Evolutionary conservation across 345 rosid species (phyloP), one percentile per base, ranked within the genome.

Genomic region (Pistacia vera): DNA sequence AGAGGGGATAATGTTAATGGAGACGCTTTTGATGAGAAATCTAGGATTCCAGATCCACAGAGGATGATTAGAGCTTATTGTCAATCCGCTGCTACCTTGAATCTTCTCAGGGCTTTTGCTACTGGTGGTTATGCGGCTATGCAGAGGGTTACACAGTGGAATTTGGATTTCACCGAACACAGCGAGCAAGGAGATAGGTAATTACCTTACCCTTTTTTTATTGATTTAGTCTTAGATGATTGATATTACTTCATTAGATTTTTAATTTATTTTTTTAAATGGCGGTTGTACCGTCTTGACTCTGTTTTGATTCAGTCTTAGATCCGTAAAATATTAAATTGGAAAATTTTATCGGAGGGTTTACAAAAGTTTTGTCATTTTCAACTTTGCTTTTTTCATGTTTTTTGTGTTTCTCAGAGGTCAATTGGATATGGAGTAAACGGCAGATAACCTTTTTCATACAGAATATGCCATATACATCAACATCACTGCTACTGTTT

Each of bases 111-210:
- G 81, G 94, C 94, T 76, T 90, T 90, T 55, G 92, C 94, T n/a
- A 90, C 92, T 41, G 94, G 94, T 70, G 94, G 94, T 55, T 90
- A 90, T 68, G 94, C 94, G 63, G 91, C 94, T 70, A 90, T 90
- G 94, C 94, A 90, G 86, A 88, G 94, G 84, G 94, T 90, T 75
- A 87, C 90, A 12, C 92, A 90, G 41, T 90, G 92, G 94, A 90
- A 90, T 86, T 85, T 90, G 85, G 94, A 90, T 82, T 90, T 90
- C 86, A 80, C 90, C 0, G 86, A 88, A 71, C 81, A 70, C 44
- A 90, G 89, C 60, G 94, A 90, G 84, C 94, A 88, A 76, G 94
- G 94, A 71, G 94, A 90, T 78, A 87, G 92, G 94, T 90, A 63
- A 33, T 22, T 56, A 5, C 2, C 9, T 57, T 28, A 20, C 6